Conservation (phyloP, 495 filamentous ascomycete species). For the Aspergillus leporis region DNA sequence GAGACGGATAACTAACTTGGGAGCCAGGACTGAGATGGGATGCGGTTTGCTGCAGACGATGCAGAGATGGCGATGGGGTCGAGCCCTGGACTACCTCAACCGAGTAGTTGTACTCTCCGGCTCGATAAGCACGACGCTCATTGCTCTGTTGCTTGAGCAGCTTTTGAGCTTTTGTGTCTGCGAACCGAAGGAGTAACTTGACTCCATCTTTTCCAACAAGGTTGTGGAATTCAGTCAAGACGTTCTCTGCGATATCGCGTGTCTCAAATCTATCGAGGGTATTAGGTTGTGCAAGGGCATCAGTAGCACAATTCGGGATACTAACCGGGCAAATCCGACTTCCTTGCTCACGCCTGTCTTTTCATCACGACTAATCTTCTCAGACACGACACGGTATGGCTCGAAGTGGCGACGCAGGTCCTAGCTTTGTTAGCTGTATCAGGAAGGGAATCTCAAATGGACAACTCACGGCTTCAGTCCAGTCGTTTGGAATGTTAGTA, state of each 20-base stretch:
- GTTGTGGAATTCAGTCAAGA: constrained; percentile 80
- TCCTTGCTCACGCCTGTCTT: constrained; percentile 86
- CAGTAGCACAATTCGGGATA: constrained; percentile 2
- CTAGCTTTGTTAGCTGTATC: constrained; percentile 24
- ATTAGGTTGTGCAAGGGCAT: constrained; percentile 3
- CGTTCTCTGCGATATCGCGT: constrained; percentile 81
- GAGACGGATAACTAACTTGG: constrained; percentile 43
- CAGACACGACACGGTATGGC: constrained; percentile 81
- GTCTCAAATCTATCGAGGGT: constrained; percentile 67
- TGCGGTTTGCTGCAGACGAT: constrained; percentile 31
- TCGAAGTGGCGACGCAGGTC: constrained; percentile 58
- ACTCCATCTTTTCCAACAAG: constrained; percentile 66
- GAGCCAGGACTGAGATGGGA: constrained; percentile 43
- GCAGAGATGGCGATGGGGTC: constrained; percentile 40
- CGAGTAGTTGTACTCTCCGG: constrained; percentile 85
- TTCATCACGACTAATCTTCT: constrained; percentile 87
- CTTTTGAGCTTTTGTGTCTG: constrained; percentile 95
- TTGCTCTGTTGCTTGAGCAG: constrained; percentile 91
- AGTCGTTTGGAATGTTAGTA: constrained; percentile 86
- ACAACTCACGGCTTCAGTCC: constrained; percentile 80
- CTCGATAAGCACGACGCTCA: constrained; percentile 86
- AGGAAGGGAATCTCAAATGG: background rate
- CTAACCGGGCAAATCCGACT: constrained; percentile 94
- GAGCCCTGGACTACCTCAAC: constrained; percentile 48
- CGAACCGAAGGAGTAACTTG: constrained; percentile 89